These are phyloP conservation scores for Scleromitrula shiraiana DNA, from an alignment of 2,329 filamentous ascomycete genomes.

Conservation along the genomic window DNA sequence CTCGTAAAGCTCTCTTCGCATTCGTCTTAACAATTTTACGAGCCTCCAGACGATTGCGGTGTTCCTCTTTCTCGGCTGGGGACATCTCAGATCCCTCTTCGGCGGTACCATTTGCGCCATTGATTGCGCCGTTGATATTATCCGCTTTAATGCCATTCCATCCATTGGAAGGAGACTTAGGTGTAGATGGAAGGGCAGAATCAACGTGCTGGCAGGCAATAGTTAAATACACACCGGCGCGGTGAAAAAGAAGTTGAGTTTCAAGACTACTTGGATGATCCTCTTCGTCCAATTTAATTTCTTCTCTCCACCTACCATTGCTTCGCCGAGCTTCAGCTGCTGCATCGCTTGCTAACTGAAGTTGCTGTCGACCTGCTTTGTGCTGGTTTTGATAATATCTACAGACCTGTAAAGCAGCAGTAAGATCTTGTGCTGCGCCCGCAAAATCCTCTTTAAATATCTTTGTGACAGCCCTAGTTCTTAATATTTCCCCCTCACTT, in stretches of 20 bases:
- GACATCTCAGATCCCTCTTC: conserved; percentile 28
- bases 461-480: conserved; percentile 67
- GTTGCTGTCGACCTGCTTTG: conserved; percentile 33
- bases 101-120: conserved; percentile 14
- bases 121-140: conserved; percentile 4
- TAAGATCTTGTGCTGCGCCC: conserved; percentile 63
- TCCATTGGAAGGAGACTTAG: conserved; percentile 12
- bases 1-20: conserved; percentile 67
- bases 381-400: conserved; percentile 29
- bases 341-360: conserved; percentile 41
- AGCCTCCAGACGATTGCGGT: conserved; percentile 43
- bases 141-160: conserved; percentile 12
- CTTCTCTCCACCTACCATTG: conserved; percentile 35
- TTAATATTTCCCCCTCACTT: conserved; percentile 55
- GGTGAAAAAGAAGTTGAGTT: conserved; percentile 67
- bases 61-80: conserved; percentile 38
- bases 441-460: conserved; percentile 68
- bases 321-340: conserved; percentile 27
- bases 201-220: conserved; percentile 61
- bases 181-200: conserved; percentile 38
- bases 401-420: conserved; percentile 49
- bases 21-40: conserved; percentile 64
- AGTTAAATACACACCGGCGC: conserved; percentile 63
- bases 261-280: conserved; percentile 70
- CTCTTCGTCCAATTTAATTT: conserved; percentile 46